Evolutionary conservation across 495 filamentous ascomycete genomes (phyloP).

Genomic region (Daldinia vernicosa): DNA sequence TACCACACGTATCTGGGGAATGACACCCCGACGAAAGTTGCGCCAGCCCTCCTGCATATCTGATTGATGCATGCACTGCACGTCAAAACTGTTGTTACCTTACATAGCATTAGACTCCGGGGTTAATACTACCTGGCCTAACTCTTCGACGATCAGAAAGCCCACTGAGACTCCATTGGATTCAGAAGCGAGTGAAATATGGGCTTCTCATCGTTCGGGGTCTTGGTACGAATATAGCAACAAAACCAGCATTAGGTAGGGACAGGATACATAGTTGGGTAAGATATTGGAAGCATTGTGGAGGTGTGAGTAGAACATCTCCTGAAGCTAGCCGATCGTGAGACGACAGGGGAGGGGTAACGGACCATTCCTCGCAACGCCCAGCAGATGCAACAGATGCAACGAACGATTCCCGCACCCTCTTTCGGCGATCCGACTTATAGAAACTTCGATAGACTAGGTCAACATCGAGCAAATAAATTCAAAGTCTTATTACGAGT

Average conservation of each 20-base stretch:
- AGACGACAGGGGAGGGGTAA: constrained; percentile 29
- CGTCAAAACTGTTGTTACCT: constrained; percentile 40
- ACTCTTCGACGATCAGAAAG: constrained; percentile 17
- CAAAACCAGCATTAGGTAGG: not conserved
- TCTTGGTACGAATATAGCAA: constrained; percentile 7
- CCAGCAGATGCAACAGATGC: constrained; percentile 28
- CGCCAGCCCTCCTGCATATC: constrained; percentile 41
- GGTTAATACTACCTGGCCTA: constrained; percentile 29
- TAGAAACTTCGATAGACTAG: constrained; percentile 20
- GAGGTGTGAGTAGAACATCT: constrained; percentile 25
- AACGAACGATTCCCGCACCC: constrained; percentile 23
- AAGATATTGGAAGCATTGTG: constrained; percentile 13
- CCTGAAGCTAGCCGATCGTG: constrained; percentile 30
- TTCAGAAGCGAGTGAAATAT: not conserved
- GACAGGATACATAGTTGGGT: constrained; percentile 11
- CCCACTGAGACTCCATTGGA: constrained; percentile 9
- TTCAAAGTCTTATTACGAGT: constrained; percentile 8
- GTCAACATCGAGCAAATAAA: constrained; percentile 7
- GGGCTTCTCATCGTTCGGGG: constrained; percentile 5
- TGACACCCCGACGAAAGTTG: constrained; percentile 30
- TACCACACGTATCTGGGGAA: constrained; percentile 18
- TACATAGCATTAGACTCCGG: constrained; percentile 33
- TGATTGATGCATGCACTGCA: constrained; percentile 43
- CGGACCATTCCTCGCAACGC: constrained; percentile 19
- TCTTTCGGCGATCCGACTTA: constrained; percentile 19